Conservation (phyloP, 345 rosid species). For the Heritiera fomes region DNA sequence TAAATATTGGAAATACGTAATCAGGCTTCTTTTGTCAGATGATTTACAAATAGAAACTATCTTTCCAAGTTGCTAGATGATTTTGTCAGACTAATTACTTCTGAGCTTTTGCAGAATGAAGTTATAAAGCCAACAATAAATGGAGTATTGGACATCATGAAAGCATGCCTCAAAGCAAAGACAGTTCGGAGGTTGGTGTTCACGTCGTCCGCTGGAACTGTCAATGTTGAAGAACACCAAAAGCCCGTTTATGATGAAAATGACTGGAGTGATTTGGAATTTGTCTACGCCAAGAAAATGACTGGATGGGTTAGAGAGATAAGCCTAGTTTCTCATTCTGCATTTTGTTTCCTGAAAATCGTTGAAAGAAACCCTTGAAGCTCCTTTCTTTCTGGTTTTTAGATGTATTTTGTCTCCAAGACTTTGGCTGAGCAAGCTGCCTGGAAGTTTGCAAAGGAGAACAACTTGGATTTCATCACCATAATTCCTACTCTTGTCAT, state of each 20-base stretch:
- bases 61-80: neutral
- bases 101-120: conserved; percentile 56
- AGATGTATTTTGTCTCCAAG: conserved; percentile 94
- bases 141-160: conserved; percentile 72
- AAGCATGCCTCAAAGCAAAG: conserved; percentile 69
- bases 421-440: conserved; percentile 87
- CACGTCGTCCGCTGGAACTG: conserved; percentile 95
- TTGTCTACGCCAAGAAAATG: conserved; percentile 59
- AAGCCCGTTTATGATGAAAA: conserved; percentile 60
- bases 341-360: neutral
- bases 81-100: neutral
- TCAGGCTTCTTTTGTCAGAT: conserved; percentile 14
- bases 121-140: conserved; percentile 81
- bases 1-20: neutral
- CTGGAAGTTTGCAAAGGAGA: conserved; percentile 70
- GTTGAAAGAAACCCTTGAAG: too few relatives aligned
- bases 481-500: conserved; percentile 79
- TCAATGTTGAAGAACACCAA: conserved; percentile 60
- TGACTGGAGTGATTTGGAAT: conserved; percentile 79
- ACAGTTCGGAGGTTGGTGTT: conserved; percentile 61
- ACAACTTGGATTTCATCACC: conserved; percentile 66
- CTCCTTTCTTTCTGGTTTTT: neutral
- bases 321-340: neutral
- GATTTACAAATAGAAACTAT: neutral
- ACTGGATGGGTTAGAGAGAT: conserved; percentile 79